Evolutionary conservation across 768 basidiomycete species (phyloP).

Genomic region (Panaeolus papilionaceus): DNA sequence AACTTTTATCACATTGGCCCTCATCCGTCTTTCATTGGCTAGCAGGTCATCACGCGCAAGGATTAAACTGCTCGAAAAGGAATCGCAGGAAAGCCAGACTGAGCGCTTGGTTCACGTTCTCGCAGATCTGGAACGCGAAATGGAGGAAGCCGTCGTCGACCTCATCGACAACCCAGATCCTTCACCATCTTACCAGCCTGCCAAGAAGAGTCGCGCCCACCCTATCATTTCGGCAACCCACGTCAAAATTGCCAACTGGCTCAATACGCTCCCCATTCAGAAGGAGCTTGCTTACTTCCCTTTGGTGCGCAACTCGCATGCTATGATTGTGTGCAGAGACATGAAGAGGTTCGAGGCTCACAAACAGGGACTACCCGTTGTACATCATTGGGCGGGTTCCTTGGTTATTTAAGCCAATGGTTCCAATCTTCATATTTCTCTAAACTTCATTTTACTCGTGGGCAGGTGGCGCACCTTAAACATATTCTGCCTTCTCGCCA

Average conservation of each 20-base stretch:
- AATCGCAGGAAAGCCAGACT: conserved; percentile 43
- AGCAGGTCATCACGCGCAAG: conserved; percentile 67
- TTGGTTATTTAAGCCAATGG: conserved; percentile 42
- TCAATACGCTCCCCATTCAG: conserved; percentile 75
- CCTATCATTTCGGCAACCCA: conserved; percentile 64
- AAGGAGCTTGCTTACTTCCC: conserved; percentile 75
- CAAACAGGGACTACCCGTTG: conserved; percentile 63
- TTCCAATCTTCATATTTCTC: background rate
- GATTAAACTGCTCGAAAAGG: conserved; percentile 67
- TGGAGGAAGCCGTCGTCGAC: conserved; percentile 69
- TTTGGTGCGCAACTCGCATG: conserved; percentile 69
- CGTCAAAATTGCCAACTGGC: conserved; percentile 55
- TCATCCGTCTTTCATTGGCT: conserved; percentile 63
- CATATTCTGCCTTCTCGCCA: background rate
- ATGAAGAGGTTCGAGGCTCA: conserved; percentile 64
- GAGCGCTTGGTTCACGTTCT: conserved; percentile 64
- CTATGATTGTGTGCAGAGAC: conserved; percentile 73
- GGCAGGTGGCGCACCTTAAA: too few relatives aligned
- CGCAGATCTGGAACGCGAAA: conserved; percentile 59
- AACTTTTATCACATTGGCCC: conserved; percentile 53
- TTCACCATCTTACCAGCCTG: conserved; percentile 25
- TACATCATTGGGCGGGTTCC: conserved; percentile 75
- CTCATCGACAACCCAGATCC: conserved; percentile 55
- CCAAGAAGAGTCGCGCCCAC: conserved; percentile 36
- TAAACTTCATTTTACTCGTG: background rate